phyloP scores from a whole-genome alignment of 164 flowering plant genomes.

The Macadamia integrifolia region DNA sequence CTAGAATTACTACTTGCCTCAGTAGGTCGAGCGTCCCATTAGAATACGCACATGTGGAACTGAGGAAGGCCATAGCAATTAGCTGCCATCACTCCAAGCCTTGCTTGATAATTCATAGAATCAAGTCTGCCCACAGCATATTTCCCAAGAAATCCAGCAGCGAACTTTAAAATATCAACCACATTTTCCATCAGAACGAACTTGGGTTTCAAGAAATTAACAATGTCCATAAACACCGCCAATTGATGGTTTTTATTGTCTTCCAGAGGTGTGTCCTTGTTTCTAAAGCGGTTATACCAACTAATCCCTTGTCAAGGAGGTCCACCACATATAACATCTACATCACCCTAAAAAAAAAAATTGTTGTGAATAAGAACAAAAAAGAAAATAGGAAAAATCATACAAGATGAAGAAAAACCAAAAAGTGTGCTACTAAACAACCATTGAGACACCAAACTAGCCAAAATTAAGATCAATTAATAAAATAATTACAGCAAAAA shows the following conservation, averaged over 20 bases:
- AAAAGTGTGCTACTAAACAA: too few relatives aligned
- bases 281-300: slow-evolving; percentile 78
- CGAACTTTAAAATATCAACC: too few relatives aligned
- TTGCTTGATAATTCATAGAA: slow-evolving; percentile 58
- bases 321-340: slow-evolving; percentile 85
- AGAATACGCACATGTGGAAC: slow-evolving; percentile 67
- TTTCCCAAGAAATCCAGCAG: too few relatives aligned
- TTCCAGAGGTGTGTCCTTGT: slow-evolving; percentile 38
- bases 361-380: neutral
- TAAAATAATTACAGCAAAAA: neutral
- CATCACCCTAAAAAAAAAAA: slow-evolving; percentile 51
- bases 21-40: slow-evolving; percentile 77
- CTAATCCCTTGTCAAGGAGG: slow-evolving; percentile 97
- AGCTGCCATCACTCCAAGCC: slow-evolving; percentile 83
- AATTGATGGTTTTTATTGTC: slow-evolving; percentile 70
- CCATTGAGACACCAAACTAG: too few relatives aligned
- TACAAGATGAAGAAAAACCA: too few relatives aligned
- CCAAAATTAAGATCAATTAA: neutral
- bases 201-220: too few relatives aligned
- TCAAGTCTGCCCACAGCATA: too few relatives aligned
- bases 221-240: too few relatives aligned
- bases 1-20: slow-evolving; percentile 25
- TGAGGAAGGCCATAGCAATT: slow-evolving; percentile 87
- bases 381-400: too few relatives aligned
- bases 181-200: too few relatives aligned